A percentile compares a stretch with the other conserved stretches of the same genome.
Conservation (phyloP, 805 yeast genomes). For the Lipomyces kockii region DNA sequence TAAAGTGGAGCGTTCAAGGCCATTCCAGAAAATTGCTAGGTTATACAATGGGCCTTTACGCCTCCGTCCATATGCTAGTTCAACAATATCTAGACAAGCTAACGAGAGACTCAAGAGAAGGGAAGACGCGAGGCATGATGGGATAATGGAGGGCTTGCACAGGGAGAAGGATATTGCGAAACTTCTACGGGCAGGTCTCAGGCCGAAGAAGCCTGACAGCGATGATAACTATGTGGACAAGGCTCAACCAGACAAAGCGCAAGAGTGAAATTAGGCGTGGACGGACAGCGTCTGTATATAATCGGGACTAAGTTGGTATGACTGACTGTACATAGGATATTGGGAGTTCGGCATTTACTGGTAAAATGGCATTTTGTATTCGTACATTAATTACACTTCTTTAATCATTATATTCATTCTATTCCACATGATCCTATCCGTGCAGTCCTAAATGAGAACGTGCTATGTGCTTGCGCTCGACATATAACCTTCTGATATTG, state of each 20-base stretch:
- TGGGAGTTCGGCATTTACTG: neutral
- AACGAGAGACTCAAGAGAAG: neutral
- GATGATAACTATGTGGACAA: neutral
- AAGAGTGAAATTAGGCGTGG: neutral
- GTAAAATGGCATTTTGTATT: neutral
- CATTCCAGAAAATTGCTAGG: neutral
- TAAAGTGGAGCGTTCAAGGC: neutral
- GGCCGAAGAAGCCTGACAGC: neutral
- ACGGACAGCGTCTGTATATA: neutral
- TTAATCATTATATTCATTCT: too few relatives aligned
- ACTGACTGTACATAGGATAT: neutral
- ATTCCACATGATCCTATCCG: neutral
- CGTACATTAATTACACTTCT: neutral
- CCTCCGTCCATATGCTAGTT: neutral
- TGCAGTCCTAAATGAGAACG: neutral
- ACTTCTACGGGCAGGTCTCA: neutral
- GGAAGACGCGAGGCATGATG: neutral
- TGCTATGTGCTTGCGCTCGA: slow-evolving; percentile 13
- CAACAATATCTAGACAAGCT: neutral
- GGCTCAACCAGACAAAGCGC: neutral
- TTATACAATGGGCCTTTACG: neutral
- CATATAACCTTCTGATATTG: slow-evolving; percentile 8
- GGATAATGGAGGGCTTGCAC: neutral
- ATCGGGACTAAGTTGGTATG: neutral
- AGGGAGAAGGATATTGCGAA: neutral